These are phyloP conservation scores for Exserohilum rostratum DNA, from an alignment of 2,329 filamentous ascomycete genomes.

Conservation along the genomic window DNA sequence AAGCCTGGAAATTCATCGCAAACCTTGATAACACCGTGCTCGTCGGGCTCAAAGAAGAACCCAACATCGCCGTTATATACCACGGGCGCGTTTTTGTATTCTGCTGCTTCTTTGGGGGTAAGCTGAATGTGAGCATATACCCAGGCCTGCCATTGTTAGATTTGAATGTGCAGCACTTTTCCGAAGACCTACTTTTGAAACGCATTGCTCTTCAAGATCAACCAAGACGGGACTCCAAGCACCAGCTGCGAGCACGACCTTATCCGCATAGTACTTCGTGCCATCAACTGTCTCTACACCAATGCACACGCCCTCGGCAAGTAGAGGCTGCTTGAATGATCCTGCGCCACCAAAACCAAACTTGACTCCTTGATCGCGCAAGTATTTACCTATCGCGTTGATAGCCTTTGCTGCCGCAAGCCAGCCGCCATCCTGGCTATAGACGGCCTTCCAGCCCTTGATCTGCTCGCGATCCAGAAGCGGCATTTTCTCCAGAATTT, in stretches of 20 bases:
- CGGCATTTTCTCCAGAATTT: slow-evolving; percentile 51
- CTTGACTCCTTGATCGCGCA: slow-evolving; percentile 49
- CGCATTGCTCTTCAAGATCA: slow-evolving; percentile 40
- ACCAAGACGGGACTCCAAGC: slow-evolving; percentile 40
- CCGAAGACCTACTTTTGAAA: slow-evolving; percentile 58
- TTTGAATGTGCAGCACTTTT: background rate
- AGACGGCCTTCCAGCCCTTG: slow-evolving; percentile 57
- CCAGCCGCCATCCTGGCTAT: slow-evolving; percentile 55
- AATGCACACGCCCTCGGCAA: slow-evolving; percentile 47
- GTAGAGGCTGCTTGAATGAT: slow-evolving; percentile 53
- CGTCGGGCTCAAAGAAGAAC: slow-evolving; percentile 60
- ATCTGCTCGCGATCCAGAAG: slow-evolving; percentile 50
- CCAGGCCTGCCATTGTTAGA: slow-evolving; percentile 51
- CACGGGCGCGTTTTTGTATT: slow-evolving; percentile 61
- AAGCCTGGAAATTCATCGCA: slow-evolving; percentile 65
- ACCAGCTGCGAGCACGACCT: slow-evolving; percentile 53
- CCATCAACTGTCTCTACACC: slow-evolving; percentile 53
- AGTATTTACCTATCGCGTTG: slow-evolving; percentile 52
- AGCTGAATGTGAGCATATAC: slow-evolving; percentile 61
- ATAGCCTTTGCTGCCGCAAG: slow-evolving; percentile 56
- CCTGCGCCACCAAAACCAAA: slow-evolving; percentile 54
- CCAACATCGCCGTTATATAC: slow-evolving; percentile 58
- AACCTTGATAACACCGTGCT: slow-evolving; percentile 55
- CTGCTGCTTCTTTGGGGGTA: slow-evolving; percentile 54
- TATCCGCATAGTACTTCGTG: slow-evolving; percentile 52